A percentile compares a stretch with the other conserved stretches of the same genome.
phyloP scores from a whole-genome alignment of 805 yeast genomes.

The Suhomyces tanzawaensis region DNA sequence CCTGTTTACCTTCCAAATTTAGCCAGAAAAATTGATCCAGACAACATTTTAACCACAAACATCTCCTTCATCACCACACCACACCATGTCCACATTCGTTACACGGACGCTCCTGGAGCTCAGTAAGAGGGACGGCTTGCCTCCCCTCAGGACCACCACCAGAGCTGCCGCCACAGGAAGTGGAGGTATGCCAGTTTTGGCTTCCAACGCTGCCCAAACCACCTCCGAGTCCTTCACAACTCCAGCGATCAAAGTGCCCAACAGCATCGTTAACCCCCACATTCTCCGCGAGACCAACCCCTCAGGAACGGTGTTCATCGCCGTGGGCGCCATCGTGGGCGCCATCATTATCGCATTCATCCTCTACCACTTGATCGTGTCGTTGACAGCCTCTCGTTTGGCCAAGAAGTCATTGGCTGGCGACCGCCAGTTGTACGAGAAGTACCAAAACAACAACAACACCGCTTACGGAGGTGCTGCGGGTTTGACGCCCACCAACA shows the following conservation, averaged over 20 bases:
- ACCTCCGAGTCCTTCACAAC: conserved; percentile 32
- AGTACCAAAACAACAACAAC: conserved; percentile 28
- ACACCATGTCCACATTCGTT: conserved; percentile 3
- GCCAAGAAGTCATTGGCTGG: conserved; percentile 45
- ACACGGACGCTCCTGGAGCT: neutral
- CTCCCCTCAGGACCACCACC: neutral
- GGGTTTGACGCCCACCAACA: conserved; percentile 20
- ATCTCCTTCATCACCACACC: neutral
- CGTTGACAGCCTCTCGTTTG: conserved; percentile 47
- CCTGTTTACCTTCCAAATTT: conserved; percentile 6
- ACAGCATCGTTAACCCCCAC: conserved; percentile 61
- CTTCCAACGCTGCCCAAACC: conserved; percentile 4
- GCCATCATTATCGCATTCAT: conserved; percentile 52
- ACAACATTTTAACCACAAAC: neutral
- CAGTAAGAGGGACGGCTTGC: neutral
- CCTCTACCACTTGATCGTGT: conserved; percentile 50
- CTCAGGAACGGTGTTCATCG: conserved; percentile 79
- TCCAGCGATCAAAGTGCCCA: conserved; percentile 57
- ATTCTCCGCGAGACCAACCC: conserved; percentile 52
- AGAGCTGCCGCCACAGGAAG: conserved; percentile 1
- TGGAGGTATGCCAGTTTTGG: conserved; percentile 13
- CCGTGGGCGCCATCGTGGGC: conserved; percentile 69
- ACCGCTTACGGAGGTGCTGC: conserved; percentile 25
- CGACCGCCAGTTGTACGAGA: conserved; percentile 33
- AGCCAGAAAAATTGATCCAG: conserved; percentile 4